Base-by-base conservation (phyloP, 2,329 filamentous ascomycete genomes). In the Venturia pyrina region DNA sequence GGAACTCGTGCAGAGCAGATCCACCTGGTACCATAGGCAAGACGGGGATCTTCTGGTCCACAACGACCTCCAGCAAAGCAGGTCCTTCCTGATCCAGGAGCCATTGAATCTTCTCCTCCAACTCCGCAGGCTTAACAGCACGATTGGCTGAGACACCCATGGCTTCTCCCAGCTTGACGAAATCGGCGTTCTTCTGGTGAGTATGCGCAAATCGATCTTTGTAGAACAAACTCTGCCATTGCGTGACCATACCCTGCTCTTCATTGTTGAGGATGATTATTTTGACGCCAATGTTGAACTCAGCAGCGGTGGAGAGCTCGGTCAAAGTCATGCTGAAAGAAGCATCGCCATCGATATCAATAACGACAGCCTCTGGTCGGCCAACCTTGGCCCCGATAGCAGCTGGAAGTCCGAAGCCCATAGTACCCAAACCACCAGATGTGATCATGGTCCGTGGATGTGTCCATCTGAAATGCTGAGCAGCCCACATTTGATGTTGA, bases 311-410 rank as follows among this genome's bases (percentile, higher is more conserved):
- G 59, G 89, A 90, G 64, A 99, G 87, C 80, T 99, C 95, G 1
- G 93, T 97, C 67, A 97, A 83, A 6, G 95, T 98, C 95, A 99
- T 98, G 83, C 91, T 91, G 82, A 99, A 98, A 3, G 93, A 97
- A n/a, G 93, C 95, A 76, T 98, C 95, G 68, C 95, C 95, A 75
- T 99, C 95, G 73, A 98, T 96, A 77, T 98, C 93, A 67, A 98
- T 87, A 68, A 98, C 93, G 63, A 96, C 85, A 68, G 90, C 87
- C 63, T 96, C 90, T 3, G 88, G 88, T 59, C 83, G 83, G 21
- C 87, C 89, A 62, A 96, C 93, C 83, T 97, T 97, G 73, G 92
- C 93, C 69, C 95, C 95, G 70, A 98, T 98, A 69, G 95, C 93
- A 32, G 93, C 90, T 32, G 95, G 95, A 56, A 99, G 86, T 75